Conservation (phyloP, 805 yeast species). For the Wickerhamiella kazuoi region DNA sequence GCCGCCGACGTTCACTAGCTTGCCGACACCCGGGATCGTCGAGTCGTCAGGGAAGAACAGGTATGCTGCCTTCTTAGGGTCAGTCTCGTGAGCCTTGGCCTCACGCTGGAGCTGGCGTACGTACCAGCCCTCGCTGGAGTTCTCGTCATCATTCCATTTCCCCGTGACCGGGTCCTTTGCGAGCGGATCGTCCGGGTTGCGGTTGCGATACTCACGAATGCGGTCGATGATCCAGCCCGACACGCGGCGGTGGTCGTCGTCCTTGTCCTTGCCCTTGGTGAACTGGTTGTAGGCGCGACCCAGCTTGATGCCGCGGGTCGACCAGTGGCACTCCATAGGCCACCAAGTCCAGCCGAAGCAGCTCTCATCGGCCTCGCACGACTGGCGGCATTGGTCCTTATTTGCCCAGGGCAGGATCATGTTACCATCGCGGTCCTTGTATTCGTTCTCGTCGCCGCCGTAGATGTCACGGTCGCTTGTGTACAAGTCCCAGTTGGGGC, state of each 20-base stretch:
- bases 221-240: slow-evolving; percentile 20
- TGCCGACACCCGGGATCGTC: neutral
- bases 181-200: slow-evolving; percentile 3
- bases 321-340: slow-evolving; percentile 6
- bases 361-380: slow-evolving; percentile 8
- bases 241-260: slow-evolving; percentile 5
- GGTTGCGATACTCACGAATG: slow-evolving; percentile 11
- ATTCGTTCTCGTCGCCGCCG: neutral
- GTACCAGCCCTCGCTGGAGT: slow-evolving; percentile 13
- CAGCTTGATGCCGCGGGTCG: slow-evolving; percentile 5
- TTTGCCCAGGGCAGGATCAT: neutral
- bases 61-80: neutral
- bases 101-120: slow-evolving; percentile 6
- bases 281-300: slow-evolving; percentile 3
- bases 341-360: slow-evolving; percentile 11
- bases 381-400: slow-evolving; percentile 7
- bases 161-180: slow-evolving; percentile 1
- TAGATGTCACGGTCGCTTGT: neutral
- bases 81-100: too few relatives aligned
- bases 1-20: neutral
- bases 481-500: slow-evolving; percentile 15
- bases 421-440: neutral
- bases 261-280: slow-evolving; percentile 2
- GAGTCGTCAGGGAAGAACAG: neutral
- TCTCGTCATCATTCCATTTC: slow-evolving; percentile 6